Conservation (phyloP, 2,329 filamentous ascomycete genomes). For the Pseudodiploospora longispora region DNA sequence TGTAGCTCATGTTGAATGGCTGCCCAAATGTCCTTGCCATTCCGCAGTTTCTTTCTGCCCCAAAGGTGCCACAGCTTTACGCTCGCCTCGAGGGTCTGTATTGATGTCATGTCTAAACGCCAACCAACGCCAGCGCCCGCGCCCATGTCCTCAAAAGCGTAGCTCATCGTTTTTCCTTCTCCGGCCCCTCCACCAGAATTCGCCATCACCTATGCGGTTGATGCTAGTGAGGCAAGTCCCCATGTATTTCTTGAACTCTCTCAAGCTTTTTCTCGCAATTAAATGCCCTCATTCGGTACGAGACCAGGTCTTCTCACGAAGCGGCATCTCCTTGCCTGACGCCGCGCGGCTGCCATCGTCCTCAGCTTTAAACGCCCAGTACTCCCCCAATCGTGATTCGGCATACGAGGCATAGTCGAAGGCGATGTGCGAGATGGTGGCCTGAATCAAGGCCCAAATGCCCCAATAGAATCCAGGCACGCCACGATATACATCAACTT, state of each 20-base stretch:
- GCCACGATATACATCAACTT: conserved; percentile 82
- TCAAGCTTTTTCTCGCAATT: conserved; percentile 3
- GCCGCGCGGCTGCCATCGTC: conserved; percentile 50
- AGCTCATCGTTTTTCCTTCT: no score
- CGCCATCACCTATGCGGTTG: no score
- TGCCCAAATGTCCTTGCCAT: conserved; percentile 14
- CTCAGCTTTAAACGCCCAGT: conserved; percentile 84
- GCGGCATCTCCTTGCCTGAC: conserved; percentile 51
- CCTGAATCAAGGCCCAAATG: conserved; percentile 92
- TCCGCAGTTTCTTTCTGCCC: conserved; percentile 7
- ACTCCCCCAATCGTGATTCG: conserved; percentile 77
- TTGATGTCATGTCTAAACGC: no score
- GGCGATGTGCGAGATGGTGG: conserved; percentile 87
- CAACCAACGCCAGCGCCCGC: no score
- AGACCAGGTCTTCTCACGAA: conserved; percentile 77
- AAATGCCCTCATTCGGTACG: conserved; percentile 17
- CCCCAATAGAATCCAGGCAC: conserved; percentile 89
- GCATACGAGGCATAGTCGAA: conserved; percentile 95
- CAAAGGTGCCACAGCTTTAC: no score
- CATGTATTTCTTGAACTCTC: no score
- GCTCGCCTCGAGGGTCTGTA: no score
- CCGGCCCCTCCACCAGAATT: no score
- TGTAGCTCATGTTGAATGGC: conserved; percentile 29
- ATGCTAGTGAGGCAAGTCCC: no score
- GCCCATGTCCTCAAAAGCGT: no score